Base-by-base conservation (phyloP, 768 basidiomycete genomes). In the Pleurotus tuoliensis region DNA sequence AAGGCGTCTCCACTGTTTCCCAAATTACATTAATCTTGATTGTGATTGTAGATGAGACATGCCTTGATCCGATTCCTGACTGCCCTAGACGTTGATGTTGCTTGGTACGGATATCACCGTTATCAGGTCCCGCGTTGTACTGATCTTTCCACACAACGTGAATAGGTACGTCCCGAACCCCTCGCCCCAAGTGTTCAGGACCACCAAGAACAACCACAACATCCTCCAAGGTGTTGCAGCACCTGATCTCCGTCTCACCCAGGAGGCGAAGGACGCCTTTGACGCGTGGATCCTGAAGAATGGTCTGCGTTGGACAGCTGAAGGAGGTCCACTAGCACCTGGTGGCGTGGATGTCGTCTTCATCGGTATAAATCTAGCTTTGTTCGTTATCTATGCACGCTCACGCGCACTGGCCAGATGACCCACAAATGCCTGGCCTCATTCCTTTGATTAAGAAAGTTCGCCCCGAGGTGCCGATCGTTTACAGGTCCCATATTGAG, bases 401-500 rank as follows among this genome's bases (percentile, higher is more conserved):
- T 43, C 38, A 13, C 4, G 30, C 44, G 53, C 48, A 40, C 56
- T 27, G 41, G 44, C 53, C 53, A 73, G 90, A 92, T 72, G 90
- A 92, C 71, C 90, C 90, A n/a, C 90, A 93, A 70, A 92, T 97
- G 85, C 90, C 93, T 41, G 93, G 93, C 48, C 79, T 97, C 54
- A 95, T 98, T 68, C 95, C 95, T 5, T 79, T 94, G 62, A 96
- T 97, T 78, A 86, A 83, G 69, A 88, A 88, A 74, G 75, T 87
- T 54, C 81, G 89, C 57, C 93, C 94, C 2, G 86, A 88, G 22
- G 75, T 94, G 47, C 94, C 94, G 53, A 92, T 97, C 66, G 77
- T 95, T 61, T 98, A 95, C 70, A 87, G 94, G 45, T 96, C 93
- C 52, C 94, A 97, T 76, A 97, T 97, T 59, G 94, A 98, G 75